A percentile compares a stretch with the other conserved stretches of the same genome.
Conservation (phyloP, 1,284 basidiomycete species). For the Ustilago shanxiensis region DNA sequence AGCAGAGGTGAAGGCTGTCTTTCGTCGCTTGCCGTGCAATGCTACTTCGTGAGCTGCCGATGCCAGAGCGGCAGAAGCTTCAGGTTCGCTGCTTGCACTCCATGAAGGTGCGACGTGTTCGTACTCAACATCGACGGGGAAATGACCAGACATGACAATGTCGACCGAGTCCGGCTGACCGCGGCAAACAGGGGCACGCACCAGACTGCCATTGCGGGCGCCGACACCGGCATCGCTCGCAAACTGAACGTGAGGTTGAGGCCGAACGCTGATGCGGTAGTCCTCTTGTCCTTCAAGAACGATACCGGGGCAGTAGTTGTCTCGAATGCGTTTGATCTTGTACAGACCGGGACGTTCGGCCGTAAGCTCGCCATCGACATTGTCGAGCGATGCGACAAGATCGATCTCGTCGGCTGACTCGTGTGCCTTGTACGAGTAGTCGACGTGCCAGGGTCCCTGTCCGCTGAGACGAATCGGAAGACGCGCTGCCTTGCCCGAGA, state of each 20-base stretch:
- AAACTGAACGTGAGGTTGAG: conserved; percentile 75
- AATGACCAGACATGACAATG: conserved; percentile 80
- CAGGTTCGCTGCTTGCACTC: conserved; percentile 32
- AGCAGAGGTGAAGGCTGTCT: conserved; percentile 81
- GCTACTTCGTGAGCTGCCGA: conserved; percentile 59
- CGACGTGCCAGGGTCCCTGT: conserved; percentile 75
- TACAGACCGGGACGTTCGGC: conserved; percentile 82
- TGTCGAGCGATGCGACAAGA: conserved; percentile 74
- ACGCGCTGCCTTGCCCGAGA: conserved; percentile 80
- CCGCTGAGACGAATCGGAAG: conserved; percentile 69
- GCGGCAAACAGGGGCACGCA: conserved; percentile 83
- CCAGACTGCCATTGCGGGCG: conserved; percentile 62
- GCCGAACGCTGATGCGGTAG: conserved; percentile 81
- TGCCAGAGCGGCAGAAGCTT: conserved; percentile 44
- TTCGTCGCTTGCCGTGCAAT: conserved; percentile 39
- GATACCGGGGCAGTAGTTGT: conserved; percentile 85
- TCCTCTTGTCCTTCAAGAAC: conserved; percentile 76
- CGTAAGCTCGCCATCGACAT: conserved; percentile 79
- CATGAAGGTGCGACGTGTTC: conserved; percentile 43
- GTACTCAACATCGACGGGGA: conserved; percentile 52
- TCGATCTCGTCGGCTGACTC: conserved; percentile 58
- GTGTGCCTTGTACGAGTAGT: conserved; percentile 78
- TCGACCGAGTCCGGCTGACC: conserved; percentile 83
- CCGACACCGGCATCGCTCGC: conserved; percentile 43
- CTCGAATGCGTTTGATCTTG: conserved; percentile 80